These are phyloP conservation scores for Pontederia crassipes DNA, from an alignment of 176 grass and related monocot genomes.

Conservation along the genomic window DNA sequence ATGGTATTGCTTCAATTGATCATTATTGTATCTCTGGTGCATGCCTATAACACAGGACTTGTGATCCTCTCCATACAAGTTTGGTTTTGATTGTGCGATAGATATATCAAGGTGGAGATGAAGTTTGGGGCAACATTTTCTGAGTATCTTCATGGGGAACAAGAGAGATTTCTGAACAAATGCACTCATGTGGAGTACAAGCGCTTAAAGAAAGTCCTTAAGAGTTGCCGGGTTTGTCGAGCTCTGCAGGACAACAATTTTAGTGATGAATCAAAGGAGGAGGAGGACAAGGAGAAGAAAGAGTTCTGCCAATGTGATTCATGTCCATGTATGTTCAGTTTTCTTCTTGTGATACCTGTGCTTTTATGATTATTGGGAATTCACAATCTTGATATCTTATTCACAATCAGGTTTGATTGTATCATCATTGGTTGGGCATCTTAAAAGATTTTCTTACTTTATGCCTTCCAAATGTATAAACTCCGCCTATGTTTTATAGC, in stretches of 20 bases:
- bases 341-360: neutral
- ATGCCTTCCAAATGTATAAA: too few relatives aligned
- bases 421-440: too few relatives aligned
- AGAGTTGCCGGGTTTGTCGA: slow-evolving; percentile 43
- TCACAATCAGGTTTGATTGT: too few relatives aligned
- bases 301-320: slow-evolving; percentile 43
- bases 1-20: too few relatives aligned
- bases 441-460: too few relatives aligned
- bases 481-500: too few relatives aligned
- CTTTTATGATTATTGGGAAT: slow-evolving; percentile 3
- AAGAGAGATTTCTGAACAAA: slow-evolving; percentile 45
- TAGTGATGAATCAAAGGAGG: neutral
- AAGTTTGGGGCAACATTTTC: slow-evolving; percentile 58
- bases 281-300: slow-evolving; percentile 10
- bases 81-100: too few relatives aligned
- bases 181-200: slow-evolving; percentile 64
- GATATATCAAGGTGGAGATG: slow-evolving; percentile 15
- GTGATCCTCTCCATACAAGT: too few relatives aligned
- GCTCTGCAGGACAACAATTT: slow-evolving; percentile 24
- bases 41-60: too few relatives aligned
- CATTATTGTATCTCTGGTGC: too few relatives aligned
- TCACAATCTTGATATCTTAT: too few relatives aligned
- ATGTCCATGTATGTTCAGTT: slow-evolving; percentile 43
- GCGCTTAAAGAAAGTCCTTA: slow-evolving; percentile 64
- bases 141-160: slow-evolving; percentile 51